phyloP scores from a whole-genome alignment of 1,139 yeast genomes.

The Suhomyces kunorum region DNA sequence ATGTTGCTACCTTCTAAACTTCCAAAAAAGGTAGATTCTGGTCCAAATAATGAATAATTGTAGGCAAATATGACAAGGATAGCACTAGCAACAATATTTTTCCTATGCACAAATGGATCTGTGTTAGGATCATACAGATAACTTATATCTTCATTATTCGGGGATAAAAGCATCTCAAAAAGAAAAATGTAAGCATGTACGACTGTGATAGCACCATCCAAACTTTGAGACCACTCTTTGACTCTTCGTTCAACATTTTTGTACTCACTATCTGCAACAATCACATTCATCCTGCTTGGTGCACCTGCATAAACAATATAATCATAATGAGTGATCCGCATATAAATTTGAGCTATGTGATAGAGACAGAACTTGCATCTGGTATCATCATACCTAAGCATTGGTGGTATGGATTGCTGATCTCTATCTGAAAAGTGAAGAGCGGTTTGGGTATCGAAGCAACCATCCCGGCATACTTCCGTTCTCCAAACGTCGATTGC shows the following conservation, averaged over 20 bases:
- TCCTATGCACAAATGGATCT: conserved; percentile 58
- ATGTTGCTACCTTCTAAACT: conserved; percentile 17
- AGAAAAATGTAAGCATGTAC: conserved; percentile 17
- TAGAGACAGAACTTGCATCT: conserved; percentile 48
- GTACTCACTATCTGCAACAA: conserved; percentile 15
- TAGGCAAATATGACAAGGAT: conserved; percentile 61
- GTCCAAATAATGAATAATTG: conserved; percentile 54
- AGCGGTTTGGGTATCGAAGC: conserved; percentile 31
- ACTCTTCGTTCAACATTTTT: conserved; percentile 14
- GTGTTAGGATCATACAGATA: conserved; percentile 46
- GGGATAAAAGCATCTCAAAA: conserved; percentile 20
- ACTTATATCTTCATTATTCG: conserved; percentile 25
- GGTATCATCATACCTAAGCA: conserved; percentile 29
- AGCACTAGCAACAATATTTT: conserved; percentile 55
- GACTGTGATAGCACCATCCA: conserved; percentile 15
- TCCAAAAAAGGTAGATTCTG: conserved; percentile 43
- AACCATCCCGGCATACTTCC: conserved; percentile 30
- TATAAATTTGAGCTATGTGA: conserved; percentile 18
- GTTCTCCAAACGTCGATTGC: conserved; percentile 64
- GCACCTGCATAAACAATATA: conserved; percentile 20
- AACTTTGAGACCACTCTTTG: conserved; percentile 13
- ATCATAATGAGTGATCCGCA: conserved; percentile 19
- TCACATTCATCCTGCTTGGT: conserved; percentile 19
- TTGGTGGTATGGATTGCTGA: conserved; percentile 21
- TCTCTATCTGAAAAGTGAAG: conserved; percentile 19